Base-by-base conservation (phyloP, 352 stramenopile species). In the Aphanomyces astaci region DNA sequence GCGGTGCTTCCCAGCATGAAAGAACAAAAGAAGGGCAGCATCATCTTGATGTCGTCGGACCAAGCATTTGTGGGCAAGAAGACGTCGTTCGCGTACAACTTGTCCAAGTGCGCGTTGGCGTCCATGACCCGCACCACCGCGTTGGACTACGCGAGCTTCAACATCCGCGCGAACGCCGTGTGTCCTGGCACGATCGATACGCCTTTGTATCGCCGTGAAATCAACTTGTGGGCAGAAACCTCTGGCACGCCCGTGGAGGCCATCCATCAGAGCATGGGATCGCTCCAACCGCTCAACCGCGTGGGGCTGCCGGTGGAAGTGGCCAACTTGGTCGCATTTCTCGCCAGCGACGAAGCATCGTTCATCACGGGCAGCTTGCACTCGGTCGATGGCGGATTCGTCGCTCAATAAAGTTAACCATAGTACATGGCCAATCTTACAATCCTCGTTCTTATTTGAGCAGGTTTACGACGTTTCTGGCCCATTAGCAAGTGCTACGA, bases 281-380 rank as follows among this genome's bases (percentile, higher is more conserved):
- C 30, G 9, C 28, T 68, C 31, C 62, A 68, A 49, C 68, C 82
- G 28, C 75, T 96, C 36, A 81, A 66, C 53, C 76, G 88, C 10
- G 75, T 94, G 27, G 88, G 88, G 0, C 52, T 73, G 17, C 73
- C 81, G 0, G 71, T 87, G 1, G 88, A 96, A 68, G 83, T 95
- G 9, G 84, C 87, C 5, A 82, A 90, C 45, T 78, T 95, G 25
- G 84, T 91, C 13, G 82, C 82, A 30, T 95, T 96, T 63, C 72
- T 96, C 0, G 82, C 71, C 10, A 88, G 86, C 46, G 83, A 92
- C 48, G 78, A 90, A 30, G 83, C 83, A 13, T 84, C 80, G 32
- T 96, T 92, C 73, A 93, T 94, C 71, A 96, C 86, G 45, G 87
- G 87, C 24, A 84, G 93, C 68, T 84, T 84, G 71, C 87, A 94